Base-by-base conservation (phyloP, 805 yeast genomes). In the Saturnispora dispora region DNA sequence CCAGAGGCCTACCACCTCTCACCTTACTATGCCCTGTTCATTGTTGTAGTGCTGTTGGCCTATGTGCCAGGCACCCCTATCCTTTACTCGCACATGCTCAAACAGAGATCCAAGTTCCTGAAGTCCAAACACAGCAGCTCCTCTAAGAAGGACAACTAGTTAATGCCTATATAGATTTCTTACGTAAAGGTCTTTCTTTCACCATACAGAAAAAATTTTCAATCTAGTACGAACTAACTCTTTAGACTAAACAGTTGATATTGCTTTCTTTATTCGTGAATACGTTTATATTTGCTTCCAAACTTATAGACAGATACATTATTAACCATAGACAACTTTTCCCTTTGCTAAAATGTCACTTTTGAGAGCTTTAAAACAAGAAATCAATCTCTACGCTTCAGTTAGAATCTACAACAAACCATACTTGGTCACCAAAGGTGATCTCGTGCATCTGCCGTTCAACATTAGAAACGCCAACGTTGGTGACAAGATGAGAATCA, bases 341-440 rank as follows among this genome's bases (percentile, higher is more conserved):
- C 10, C n/a, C 33, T 13, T 13, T 10, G 23, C 25, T 5, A 36
- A 28, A 30, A 48, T 48, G 51, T 42, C 51, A 13, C 22, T 40
- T 13, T 23, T 48, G 35, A 42, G 27, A 22, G 51, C 51, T 2
- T 70, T 89, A 54, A 87, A 83, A 61, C 75, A 79, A 48, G 78
- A 82, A 47, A 78, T 79, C 54, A 79, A 78, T 55, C 68, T 91
- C 32, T 93, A 88, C 63, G 98, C 98, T 45, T 74, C 87, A 8
- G 76, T 91, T 57, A 81, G 79, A 58, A 77, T 93, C 37, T 93
- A 88, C 71, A 80, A 83, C 67, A 81, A 88, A 67, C 88, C 93
- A 42, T 89, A 87, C 62, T 72, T 93, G 55, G 93, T 93, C 17
- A 89, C 98, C 25, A 79, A 83, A 58, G 99, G 99, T 22, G 99